Conservation (phyloP, 106 monocot genomes). For the Amphibolis antarctica region DNA sequence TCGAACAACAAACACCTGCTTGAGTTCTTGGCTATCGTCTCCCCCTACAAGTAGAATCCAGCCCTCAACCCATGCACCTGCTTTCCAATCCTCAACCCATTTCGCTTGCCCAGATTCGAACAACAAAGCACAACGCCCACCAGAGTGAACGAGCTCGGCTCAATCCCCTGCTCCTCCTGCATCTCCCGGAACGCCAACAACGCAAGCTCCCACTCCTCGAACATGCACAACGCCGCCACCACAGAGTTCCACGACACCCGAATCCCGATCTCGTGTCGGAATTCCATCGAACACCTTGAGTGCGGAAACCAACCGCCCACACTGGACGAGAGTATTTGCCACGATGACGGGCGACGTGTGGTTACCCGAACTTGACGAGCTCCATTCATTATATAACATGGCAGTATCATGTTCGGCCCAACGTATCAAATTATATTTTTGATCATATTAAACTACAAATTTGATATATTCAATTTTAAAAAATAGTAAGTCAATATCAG, state of each 20-base stretch:
- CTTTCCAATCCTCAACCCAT: slow-evolving; percentile 43
- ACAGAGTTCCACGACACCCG: slow-evolving; percentile 74
- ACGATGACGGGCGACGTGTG: slow-evolving; percentile 33
- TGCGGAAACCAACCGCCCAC: slow-evolving; percentile 23
- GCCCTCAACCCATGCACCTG: slow-evolving; percentile 45
- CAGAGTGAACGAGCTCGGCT: slow-evolving; percentile 64
- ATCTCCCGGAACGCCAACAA: slow-evolving; percentile 39
- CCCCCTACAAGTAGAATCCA: slow-evolving; percentile 37
- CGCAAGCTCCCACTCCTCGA: slow-evolving; percentile 45
- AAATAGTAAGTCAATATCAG: too few species aligned
- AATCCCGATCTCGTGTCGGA: slow-evolving; percentile 34
- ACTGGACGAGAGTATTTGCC: slow-evolving; percentile 52
- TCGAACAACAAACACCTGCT: slow-evolving; percentile 43
- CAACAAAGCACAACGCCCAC: slow-evolving; percentile 49
- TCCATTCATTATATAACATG: too few species aligned
- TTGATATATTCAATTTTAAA: too few species aligned
- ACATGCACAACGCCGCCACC: slow-evolving; percentile 51
- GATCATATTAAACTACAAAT: too few species aligned
- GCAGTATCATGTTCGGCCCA: too few species aligned
- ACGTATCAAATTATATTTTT: too few species aligned
- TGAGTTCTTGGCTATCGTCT: slow-evolving; percentile 55
- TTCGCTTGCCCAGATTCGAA: slow-evolving; percentile 25
- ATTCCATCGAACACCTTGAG: slow-evolving; percentile 56
- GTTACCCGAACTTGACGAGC: slow-evolving; percentile 44
- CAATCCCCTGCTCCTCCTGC: slow-evolving; percentile 18